Conservation (phyloP, 208 protist species). For the Trypanosoma lewisi region DNA sequence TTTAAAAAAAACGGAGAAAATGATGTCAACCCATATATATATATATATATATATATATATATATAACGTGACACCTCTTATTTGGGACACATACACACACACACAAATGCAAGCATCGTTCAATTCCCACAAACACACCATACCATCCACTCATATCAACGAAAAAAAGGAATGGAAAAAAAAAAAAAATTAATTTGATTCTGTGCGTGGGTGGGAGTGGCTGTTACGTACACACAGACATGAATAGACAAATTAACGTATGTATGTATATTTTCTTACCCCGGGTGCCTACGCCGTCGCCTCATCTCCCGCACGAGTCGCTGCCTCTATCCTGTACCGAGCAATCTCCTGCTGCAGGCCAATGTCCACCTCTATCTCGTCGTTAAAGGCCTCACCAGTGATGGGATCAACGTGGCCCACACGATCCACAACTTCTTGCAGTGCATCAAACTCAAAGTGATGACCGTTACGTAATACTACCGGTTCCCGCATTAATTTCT, state of each 20-base stretch:
- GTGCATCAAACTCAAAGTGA: conserved; percentile 76
- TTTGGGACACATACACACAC: background rate
- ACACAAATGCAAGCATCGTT: background rate
- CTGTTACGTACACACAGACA: too few species aligned
- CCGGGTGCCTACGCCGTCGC: conserved; percentile 4
- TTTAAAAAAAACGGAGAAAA: too few species aligned
- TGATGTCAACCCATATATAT: too few species aligned
- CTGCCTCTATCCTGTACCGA: conserved; percentile 62
- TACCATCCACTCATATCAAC: background rate
- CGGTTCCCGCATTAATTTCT: conserved; percentile 87
- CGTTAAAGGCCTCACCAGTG: conserved; percentile 63
- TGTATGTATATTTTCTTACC: conserved; percentile 15
- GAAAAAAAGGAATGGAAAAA: background rate
- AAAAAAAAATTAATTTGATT: background rate
- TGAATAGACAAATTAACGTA: conserved; percentile 9
- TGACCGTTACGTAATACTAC: conserved; percentile 77
- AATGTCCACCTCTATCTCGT: conserved; percentile 67
- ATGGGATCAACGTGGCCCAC: conserved; percentile 88
- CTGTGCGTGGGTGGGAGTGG: too few species aligned
- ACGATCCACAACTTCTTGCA: conserved; percentile 68
- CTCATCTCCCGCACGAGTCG: conserved; percentile 20
- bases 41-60: too few species aligned
- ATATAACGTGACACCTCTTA: too few species aligned
- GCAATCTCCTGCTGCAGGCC: conserved; percentile 83
- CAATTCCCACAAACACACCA: background rate